phyloP scores from a whole-genome alignment of 2,329 filamentous ascomycete species.

The Aspergillus chevalieri region DNA sequence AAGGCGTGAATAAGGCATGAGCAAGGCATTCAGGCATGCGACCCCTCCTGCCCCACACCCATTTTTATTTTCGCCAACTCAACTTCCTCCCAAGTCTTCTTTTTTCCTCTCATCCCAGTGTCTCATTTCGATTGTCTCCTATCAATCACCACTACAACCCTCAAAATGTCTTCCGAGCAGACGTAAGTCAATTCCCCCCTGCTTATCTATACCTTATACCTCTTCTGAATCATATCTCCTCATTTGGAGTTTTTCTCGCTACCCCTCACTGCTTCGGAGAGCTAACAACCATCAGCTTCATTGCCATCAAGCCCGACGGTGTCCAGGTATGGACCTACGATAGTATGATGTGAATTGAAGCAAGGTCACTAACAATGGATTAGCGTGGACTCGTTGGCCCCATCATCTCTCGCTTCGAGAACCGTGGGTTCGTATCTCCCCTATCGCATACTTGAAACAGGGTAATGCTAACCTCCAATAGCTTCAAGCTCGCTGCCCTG shows the following conservation, averaged over 20 bases:
- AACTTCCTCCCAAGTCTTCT: constrained; percentile 12
- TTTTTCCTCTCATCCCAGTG: constrained; percentile 11
- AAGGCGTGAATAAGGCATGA: not conserved
- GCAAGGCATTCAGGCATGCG: not conserved
- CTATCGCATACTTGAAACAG: not conserved
- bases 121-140: constrained; percentile 20
- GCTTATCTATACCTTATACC: constrained; percentile 2
- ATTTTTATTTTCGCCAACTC: constrained; percentile 22
- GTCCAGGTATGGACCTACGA: constrained; percentile 67
- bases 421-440: constrained; percentile 65
- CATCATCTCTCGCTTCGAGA: constrained; percentile 98
- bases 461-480: constrained; percentile 30
- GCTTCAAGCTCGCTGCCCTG: constrained; percentile 97
- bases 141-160: constrained; percentile 21
- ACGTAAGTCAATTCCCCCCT: constrained; percentile 58
- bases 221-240: constrained; percentile 5
- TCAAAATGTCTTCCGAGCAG: constrained; percentile 73
- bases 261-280: constrained; percentile 17
- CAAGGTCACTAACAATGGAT: constrained; percentile 18
- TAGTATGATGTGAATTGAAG: constrained; percentile 7
- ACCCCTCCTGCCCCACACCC: constrained; percentile 19
- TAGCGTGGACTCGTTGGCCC: constrained; percentile 95
- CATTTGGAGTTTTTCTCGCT: constrained; percentile 7
- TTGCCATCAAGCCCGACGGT: constrained; percentile 99
- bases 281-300: constrained; percentile 66